Base-by-base conservation (phyloP, 2,329 filamentous ascomycete species). In the Penicillium sp. region DNA sequence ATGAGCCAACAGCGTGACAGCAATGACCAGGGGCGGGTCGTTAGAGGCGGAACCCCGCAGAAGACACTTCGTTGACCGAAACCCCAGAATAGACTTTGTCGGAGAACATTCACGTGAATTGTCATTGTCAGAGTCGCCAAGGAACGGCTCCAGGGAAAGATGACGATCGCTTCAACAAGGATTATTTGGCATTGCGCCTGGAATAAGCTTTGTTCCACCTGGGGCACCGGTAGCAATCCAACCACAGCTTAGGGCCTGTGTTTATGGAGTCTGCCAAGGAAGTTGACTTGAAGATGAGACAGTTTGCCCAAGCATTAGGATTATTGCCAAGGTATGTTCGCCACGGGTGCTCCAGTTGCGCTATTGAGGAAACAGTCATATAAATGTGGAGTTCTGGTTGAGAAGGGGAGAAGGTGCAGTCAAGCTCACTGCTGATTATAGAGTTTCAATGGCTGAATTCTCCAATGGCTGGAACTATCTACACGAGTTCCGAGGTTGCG, bases 111-210 rank as follows among this genome's bases (percentile, higher is more conserved):
- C 44, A 44, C 44, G 44, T 44, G 44, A 23, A 23, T 23, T 3
- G 2, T 23, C 3, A 23, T 23, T 23, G 20, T 4, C 20, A 23
- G 20, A 23, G 8, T 35, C 24, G 45, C 46, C 46, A 46, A 43
- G 43, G 24, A 6, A 43, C 29, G 18, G n/a, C 41, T 42, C 39
- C 44, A 45, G 46, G 28, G 25, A 38, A 27, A 27, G n/a, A 8
- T 46, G 49, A 46, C 48, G 51, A 54, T 49, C 43, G 35, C 20
- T 12, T 41, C 18, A 38, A 38, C 18, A 33, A 39, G 29, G 35
- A 50, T 48, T 35, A 47, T 49, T 42, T 40, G 46, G 32, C 32
- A 57, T 53, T 53, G 54, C 49, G 18, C 24, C 45, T 1, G 25
- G 37, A 12, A 51, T 49, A 55, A 55, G 50, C 50, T 57, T 55